A percentile compares a stretch with the other conserved stretches of the same genome.
These are phyloP conservation scores for Iris macrosiphon DNA, from an alignment of 106 monocot species.

Conservation along the genomic window DNA sequence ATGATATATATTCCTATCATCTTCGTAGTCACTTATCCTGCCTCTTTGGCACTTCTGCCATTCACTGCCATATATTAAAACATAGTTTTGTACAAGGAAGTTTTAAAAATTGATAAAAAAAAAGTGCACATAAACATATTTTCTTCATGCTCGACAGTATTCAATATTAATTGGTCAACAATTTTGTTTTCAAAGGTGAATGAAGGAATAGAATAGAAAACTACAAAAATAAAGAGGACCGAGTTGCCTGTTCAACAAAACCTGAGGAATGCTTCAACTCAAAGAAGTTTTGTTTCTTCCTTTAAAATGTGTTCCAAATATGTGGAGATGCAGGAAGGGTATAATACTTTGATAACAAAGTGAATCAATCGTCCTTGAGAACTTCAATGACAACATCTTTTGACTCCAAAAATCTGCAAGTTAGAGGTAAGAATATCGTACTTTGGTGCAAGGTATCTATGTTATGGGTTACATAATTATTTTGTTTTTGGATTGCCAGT, in stretches of 20 bases:
- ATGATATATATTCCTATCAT: too few species aligned
- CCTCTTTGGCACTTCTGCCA: too few species aligned
- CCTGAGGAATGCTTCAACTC: conserved; percentile 15
- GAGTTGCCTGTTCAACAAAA: conserved; percentile 8
- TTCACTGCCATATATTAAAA: too few species aligned
- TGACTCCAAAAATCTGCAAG: conserved; percentile 14
- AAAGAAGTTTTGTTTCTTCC: conserved; percentile 14
- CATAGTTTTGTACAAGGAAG: too few species aligned
- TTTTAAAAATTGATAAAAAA: too few species aligned
- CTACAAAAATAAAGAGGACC: conserved; percentile 14
- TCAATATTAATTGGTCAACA: too few species aligned
- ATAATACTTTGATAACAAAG: conserved; percentile 9
- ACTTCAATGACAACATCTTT: conserved; percentile 1
- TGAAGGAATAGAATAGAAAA: conserved; percentile 27
- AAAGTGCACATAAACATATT: too few species aligned
- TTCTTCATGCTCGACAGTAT: too few species aligned
- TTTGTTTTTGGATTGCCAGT: too few species aligned
- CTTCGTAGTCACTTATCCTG: too few species aligned
- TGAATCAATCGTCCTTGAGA: conserved; percentile 17
- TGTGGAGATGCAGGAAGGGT: conserved; percentile 16
- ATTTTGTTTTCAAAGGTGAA: conserved; percentile 19
- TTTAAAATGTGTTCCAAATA: conserved; percentile 15
- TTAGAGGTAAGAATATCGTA: conserved; percentile 27
- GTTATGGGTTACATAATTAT: too few species aligned
- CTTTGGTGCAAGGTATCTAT: too few species aligned